Base-by-base conservation (phyloP, 164 flowering plant species). In the Stephania cephalantha region DNA sequence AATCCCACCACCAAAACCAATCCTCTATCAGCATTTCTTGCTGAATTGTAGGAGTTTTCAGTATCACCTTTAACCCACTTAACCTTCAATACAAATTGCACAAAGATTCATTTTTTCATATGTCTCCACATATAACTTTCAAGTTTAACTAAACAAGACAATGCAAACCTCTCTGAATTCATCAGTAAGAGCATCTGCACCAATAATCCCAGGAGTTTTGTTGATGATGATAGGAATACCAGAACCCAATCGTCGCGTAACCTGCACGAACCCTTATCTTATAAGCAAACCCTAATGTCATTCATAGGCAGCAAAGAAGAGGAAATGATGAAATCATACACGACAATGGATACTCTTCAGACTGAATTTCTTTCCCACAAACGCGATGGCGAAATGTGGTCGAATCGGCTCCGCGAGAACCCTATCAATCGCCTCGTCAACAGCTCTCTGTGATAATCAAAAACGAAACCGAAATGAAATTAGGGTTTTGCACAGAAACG, bases 381-480 rank as follows among this genome's bases (percentile, higher is more conserved):
- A 76, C 4, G 81, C 91, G 63, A 91, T 76, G n/a, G 83, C 96
- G 55, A 93, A 91, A 77, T 90, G 88, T 0, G 98, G 98, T n/a
- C 90, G 84, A 77, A 91, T 90, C 0, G 94, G 96, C 82, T 79
- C 82, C 0, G 87, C 79, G 0, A 91, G 85, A 71, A 87, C 93
- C 81, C 86, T 89, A 17, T 84, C 87, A 2, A 87, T 7, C 71
- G 87, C 88, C 71, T 93, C 95, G 9, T 78, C 70, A 13, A 89
- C 78, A 20, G 92, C 92, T 78, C 25, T 77, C 97, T 93, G 64
- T 69, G 73, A 79, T 22, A 35, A 35, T 35, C 10, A 70, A 11
- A 78, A 53, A 6, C 7, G 8, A 13, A 20, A 67, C n/a, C 25
- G 25, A 25, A 25, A 25, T 25, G 25, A 25, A 25, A 25, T 29